These are phyloP conservation scores for Epichloe sp. DNA, from an alignment of 2,329 filamentous ascomycete genomes.

Conservation along the genomic window DNA sequence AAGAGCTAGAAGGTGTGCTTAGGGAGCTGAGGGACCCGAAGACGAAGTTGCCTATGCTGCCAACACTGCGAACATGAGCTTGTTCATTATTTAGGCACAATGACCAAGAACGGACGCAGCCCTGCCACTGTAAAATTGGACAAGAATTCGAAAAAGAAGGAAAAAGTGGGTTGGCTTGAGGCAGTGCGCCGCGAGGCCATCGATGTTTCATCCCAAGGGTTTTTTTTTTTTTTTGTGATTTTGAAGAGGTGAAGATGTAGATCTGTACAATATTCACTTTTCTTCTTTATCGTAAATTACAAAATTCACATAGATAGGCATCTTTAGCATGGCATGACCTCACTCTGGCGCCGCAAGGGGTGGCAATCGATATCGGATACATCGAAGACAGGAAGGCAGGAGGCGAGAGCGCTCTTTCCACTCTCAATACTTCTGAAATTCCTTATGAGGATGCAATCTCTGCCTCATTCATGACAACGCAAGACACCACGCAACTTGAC, in stretches of 20 bases:
- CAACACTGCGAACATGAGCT: constrained; percentile 18
- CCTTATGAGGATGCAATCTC: neutral
- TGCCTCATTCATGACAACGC: neutral
- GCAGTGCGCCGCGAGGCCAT: no score
- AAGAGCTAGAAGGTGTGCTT: constrained; percentile 40
- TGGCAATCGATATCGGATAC: neutral
- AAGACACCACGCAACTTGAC: neutral
- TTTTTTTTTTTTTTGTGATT: neutral
- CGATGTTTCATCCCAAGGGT: neutral
- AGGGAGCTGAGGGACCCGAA: constrained; percentile 39
- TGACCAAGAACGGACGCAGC: neutral
- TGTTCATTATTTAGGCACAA: neutral
- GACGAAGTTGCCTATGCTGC: constrained; percentile 40
- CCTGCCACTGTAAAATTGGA: no score
- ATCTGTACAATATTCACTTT: neutral
- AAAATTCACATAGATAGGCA: neutral
- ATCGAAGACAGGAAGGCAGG: neutral
- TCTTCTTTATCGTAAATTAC: neutral
- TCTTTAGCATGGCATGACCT: neutral
- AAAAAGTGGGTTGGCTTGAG: neutral
- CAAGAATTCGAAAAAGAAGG: no score
- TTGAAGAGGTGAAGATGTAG: neutral
- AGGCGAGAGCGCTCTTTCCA: constrained; percentile 3
- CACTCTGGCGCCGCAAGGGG: neutral
- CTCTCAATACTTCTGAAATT: neutral